Conservation (phyloP, 495 filamentous ascomycete genomes). For the Penicillium verhagenii region DNA sequence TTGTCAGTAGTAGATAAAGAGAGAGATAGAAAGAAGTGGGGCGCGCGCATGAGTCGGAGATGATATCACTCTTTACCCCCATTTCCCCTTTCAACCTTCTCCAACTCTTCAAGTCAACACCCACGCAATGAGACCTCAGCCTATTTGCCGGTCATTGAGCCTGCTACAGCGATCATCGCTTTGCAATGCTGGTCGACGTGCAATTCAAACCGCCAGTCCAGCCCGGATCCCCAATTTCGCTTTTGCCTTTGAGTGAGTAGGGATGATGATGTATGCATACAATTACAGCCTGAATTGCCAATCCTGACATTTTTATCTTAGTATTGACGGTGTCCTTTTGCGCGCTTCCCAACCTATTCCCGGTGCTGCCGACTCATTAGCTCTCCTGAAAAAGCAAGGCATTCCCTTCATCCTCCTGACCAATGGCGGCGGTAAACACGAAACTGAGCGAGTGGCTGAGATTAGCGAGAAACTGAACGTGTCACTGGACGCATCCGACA, state of each 20-base stretch:
- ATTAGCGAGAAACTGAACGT: constrained; percentile 63
- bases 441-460: constrained; percentile 66
- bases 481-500: constrained; percentile 59
- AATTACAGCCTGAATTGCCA: constrained; percentile 1
- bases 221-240: constrained; percentile 60
- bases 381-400: constrained; percentile 62
- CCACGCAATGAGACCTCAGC: constrained; percentile 27
- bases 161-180: constrained; percentile 28
- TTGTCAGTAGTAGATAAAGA: not conserved
- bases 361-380: constrained; percentile 74
- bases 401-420: constrained; percentile 87
- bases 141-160: constrained; percentile 29
- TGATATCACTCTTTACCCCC: constrained; percentile 18
- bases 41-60: constrained; percentile 11
- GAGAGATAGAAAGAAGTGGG: constrained; percentile 2
- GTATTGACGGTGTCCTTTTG: constrained; percentile 96
- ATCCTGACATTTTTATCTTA: constrained; percentile 29
- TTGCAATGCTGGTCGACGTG: constrained; percentile 19
- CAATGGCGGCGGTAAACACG: constrained; percentile 82
- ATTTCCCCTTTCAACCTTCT: constrained; percentile 2
- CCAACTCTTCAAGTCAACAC: not conserved
- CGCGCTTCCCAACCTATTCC: constrained; percentile 77
- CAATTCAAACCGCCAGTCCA: constrained; percentile 33
- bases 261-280: constrained; percentile 14
- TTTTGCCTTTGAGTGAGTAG: constrained; percentile 80